Base-by-base conservation (phyloP, 345 rosid genomes). In the Salix arbutifolia region DNA sequence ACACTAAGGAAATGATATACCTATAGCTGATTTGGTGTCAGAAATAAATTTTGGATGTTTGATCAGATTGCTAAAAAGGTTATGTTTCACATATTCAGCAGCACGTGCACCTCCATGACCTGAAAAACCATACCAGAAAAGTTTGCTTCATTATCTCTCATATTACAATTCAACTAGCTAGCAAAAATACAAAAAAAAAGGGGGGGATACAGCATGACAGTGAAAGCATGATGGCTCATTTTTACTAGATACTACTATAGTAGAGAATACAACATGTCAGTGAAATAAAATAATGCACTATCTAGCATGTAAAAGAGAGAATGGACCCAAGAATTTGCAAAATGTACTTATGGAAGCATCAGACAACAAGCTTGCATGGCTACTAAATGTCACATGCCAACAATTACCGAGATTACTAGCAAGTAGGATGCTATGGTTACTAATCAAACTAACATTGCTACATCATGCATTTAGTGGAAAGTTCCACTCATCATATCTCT, bases 91-190 rank as follows among this genome's bases (percentile, higher is more conserved):
- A 81, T 91, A 96, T 85, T 96, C 98, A 78, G 99, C 99, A 70
- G 99, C 99, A 50, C 98, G 92, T 74, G 92, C 97, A 77, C 99
- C 99, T 70, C 99, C 99, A 86, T 96, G 99, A 80, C 99, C 99
- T 96, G 84, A 76, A 86, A 78, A n/a, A 74, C 64, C 62, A 23
- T 79, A 80, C 37, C 23, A 25, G 70, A 66, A 79, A 13, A 9
- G 61, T 53, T 35, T 69, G 35, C 31, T 10, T 33, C 31, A 73
- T 75, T 65, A 81, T 28, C n/a, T 13, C 33, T 19, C 17, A 38
- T 52, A 28, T 38, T 62, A 68, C 21, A 28, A 40, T 2, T 58
- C 25, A 65, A 72, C 23, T 35, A 77, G 68, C 70, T 46, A 77
- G n/a, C 58, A 64, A 35, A 9, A 42, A 66, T 18, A 6, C 11